A percentile compares a stretch with the other conserved stretches of the same genome.
These are phyloP conservation scores for Neoboletus magnificus DNA, from an alignment of 768 basidiomycete species.

Conservation along the genomic window DNA sequence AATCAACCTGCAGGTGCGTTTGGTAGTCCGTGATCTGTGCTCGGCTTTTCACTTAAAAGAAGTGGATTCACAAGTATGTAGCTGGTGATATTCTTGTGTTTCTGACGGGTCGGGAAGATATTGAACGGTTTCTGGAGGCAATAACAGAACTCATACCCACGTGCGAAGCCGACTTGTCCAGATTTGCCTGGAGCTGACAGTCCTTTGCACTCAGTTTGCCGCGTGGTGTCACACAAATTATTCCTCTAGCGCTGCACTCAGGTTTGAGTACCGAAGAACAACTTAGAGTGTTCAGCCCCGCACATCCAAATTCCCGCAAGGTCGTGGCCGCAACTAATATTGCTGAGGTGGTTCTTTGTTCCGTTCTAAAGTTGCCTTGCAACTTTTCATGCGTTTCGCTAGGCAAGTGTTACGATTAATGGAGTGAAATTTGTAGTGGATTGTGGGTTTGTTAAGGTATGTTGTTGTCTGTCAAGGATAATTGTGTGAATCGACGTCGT, in stretches of 20 bases:
- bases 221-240: constrained; percentile 51
- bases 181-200: not conserved
- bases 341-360: constrained; percentile 64
- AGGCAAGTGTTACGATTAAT: constrained; percentile 97
- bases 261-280: constrained; percentile 89
- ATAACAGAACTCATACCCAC: constrained; percentile 74
- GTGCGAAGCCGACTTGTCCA: constrained; percentile 36
- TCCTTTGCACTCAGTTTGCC: constrained; percentile 40
- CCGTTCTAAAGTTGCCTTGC: not conserved
- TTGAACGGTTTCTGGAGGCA: constrained; percentile 81
- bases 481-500: not conserved
- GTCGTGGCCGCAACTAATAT: constrained; percentile 94
- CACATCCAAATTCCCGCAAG: constrained; percentile 77
- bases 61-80: constrained; percentile 61
- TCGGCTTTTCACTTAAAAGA: not conserved
- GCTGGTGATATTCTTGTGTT: constrained; percentile 92
- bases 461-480: constrained; percentile 7
- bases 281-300: constrained; percentile 74
- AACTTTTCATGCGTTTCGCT: not conserved
- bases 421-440: constrained; percentile 94
- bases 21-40: not conserved
- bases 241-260: constrained; percentile 80
- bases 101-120: constrained; percentile 94
- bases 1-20: constrained; percentile 68
- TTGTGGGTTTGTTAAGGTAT: constrained; percentile 91